Conservation (phyloP, 163 green algal species). For the Prototheca stagnorum region DNA sequence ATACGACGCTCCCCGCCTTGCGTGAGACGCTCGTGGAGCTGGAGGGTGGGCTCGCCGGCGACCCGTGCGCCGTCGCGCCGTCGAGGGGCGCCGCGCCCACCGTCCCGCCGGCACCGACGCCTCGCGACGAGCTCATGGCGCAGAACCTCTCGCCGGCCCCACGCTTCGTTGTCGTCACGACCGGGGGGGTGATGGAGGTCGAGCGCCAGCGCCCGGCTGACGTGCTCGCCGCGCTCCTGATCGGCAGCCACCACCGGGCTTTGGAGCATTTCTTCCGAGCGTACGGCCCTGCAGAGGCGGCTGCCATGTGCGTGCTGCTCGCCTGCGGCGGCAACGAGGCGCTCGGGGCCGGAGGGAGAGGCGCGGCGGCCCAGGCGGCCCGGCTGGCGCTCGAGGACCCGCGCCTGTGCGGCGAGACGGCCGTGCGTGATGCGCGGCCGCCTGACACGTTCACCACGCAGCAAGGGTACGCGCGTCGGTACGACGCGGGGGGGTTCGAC, state of each 20-base stretch:
- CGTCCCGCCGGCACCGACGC: background rate
- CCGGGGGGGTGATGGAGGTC: slow-evolving; percentile 58
- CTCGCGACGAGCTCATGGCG: background rate
- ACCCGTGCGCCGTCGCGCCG: slow-evolving; percentile 33
- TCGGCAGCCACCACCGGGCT: slow-evolving; percentile 32
- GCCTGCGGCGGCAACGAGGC: slow-evolving; percentile 25
- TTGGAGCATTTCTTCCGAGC: slow-evolving; percentile 61
- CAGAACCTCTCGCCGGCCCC: slow-evolving; percentile 26
- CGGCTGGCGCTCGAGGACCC: too few species aligned
- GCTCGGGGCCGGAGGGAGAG: too few species aligned
- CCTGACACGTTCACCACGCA: too few species aligned
- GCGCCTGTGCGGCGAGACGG: too few species aligned
- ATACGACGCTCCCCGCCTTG: slow-evolving; percentile 20
- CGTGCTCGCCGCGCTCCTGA: slow-evolving; percentile 40
- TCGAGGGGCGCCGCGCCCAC: background rate
- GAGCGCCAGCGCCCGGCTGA: slow-evolving; percentile 66
- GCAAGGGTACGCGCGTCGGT: too few species aligned
- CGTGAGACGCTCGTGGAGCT: slow-evolving; percentile 56
- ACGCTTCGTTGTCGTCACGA: slow-evolving; percentile 67
- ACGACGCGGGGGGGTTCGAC: slow-evolving; percentile 30
- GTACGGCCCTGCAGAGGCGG: slow-evolving; percentile 58
- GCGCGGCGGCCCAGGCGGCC: too few species aligned
- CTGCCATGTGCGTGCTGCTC: slow-evolving; percentile 73
- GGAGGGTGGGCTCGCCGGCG: slow-evolving; percentile 39
- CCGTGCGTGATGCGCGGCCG: too few species aligned